Conservation (phyloP, 2,329 filamentous ascomycete genomes). For the Uncinocarpus reesii region DNA sequence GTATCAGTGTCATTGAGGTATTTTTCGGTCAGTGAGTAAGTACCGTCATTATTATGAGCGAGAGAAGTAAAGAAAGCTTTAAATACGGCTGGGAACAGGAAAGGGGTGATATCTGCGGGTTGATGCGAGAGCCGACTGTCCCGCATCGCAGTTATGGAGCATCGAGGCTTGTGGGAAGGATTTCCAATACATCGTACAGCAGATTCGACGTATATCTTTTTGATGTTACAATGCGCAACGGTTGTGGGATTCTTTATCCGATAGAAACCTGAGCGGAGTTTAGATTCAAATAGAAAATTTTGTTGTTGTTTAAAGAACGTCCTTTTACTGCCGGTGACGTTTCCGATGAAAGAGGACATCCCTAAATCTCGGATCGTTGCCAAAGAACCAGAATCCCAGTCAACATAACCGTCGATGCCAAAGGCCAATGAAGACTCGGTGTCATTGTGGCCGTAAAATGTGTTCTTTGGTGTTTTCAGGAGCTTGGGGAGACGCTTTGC, state of each 20-base stretch:
- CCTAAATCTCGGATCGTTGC: neutral
- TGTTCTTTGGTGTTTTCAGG: neutral
- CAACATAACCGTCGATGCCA: neutral
- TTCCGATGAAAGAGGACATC: neutral
- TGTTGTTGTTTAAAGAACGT: neutral
- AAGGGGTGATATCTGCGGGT: constrained; percentile 11
- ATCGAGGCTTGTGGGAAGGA: neutral
- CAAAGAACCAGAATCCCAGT: neutral
- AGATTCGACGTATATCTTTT: constrained; percentile 12
- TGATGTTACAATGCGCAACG: constrained; percentile 8
- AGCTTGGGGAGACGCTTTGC: neutral
- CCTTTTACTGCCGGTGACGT: constrained; percentile 10
- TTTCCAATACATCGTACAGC: constrained; percentile 4
- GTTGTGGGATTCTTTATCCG: neutral
- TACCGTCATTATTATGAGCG: no score
- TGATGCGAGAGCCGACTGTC: constrained; percentile 1
- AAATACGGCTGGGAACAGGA: neutral
- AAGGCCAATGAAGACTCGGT: neutral
- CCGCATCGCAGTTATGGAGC: constrained; percentile 7
- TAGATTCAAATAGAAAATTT: no score
- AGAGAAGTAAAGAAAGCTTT: neutral
- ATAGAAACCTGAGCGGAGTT: no score
- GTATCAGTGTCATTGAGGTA: no score
- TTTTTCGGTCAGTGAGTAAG: no score
- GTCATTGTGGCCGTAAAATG: neutral